Percentiles rank a stretch among this genome's conserved stretches.
These are phyloP conservation scores for Phylloporus rhodoxanthus DNA, from an alignment of 768 basidiomycete genomes.

Conservation along the genomic window DNA sequence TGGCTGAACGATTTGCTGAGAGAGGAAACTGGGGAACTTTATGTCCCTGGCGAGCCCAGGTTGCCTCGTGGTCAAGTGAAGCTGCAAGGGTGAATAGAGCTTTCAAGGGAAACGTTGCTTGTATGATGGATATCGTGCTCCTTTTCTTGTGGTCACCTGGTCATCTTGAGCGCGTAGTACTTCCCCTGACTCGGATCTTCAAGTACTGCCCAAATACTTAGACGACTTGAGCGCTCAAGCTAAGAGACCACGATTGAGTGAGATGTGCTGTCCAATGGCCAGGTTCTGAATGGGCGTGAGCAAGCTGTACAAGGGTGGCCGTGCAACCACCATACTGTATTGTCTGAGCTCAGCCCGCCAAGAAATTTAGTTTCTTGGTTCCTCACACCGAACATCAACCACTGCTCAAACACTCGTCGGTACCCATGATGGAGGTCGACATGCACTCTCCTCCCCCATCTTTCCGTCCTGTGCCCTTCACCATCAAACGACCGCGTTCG, in stretches of 20 bases:
- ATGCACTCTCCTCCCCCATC: constrained; percentile 39
- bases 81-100: constrained; percentile 34
- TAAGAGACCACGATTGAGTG: too few relatives aligned
- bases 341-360: background rate
- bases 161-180: constrained; percentile 2
- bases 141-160: background rate
- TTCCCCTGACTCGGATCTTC: background rate
- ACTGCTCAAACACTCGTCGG: background rate
- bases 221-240: background rate
- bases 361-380: constrained; percentile 1
- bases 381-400: background rate
- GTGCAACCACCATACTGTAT: constrained; percentile 1
- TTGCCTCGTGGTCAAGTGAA: constrained; percentile 59
- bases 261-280: background rate
- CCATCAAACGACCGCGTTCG: constrained; percentile 55
- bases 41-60: constrained; percentile 60
- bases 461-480: constrained; percentile 34
- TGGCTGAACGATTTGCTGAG: constrained; percentile 83
- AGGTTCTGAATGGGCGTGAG: background rate
- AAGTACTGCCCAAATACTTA: background rate
- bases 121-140: constrained; percentile 9
- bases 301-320: constrained; percentile 4
- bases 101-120: background rate
- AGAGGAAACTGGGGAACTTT: constrained; percentile 68
- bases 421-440: constrained; percentile 50